Conservation (phyloP, 805 yeast genomes). For the Yamadazyma insecticola region DNA sequence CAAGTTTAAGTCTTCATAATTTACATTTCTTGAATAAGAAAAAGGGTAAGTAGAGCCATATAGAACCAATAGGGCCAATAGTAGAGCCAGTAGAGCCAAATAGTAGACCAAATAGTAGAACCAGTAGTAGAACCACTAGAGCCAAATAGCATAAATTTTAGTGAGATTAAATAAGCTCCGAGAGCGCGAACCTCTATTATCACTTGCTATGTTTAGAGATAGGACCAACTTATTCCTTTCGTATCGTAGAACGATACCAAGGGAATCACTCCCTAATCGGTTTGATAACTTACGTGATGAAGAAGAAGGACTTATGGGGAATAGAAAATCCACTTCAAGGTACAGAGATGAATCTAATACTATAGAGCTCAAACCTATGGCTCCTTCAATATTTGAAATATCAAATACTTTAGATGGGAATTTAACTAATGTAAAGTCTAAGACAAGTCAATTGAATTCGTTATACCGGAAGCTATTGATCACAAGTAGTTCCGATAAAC, state of each 20-base stretch:
- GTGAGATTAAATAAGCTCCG: too few species aligned
- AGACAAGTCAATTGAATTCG: constrained; percentile 57
- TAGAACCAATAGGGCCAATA: background rate
- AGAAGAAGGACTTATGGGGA: constrained; percentile 54
- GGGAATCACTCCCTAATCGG: constrained; percentile 27
- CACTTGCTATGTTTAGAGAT: constrained; percentile 86
- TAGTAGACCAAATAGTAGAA: too few species aligned
- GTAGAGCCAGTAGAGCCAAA: too few species aligned
- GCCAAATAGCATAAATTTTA: too few species aligned
- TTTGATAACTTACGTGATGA: constrained; percentile 45
- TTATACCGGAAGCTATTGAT: constrained; percentile 78
- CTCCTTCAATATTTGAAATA: constrained; percentile 76
- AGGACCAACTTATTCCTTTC: constrained; percentile 89
- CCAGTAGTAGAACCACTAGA: too few species aligned
- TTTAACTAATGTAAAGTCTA: constrained; percentile 46
- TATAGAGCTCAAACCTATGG: constrained; percentile 56
- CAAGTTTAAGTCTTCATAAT: constrained; percentile 16
- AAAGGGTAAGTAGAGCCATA: constrained; percentile 17
- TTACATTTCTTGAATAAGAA: constrained; percentile 30
- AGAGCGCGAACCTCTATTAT: background rate
- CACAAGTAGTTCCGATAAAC: constrained; percentile 84
- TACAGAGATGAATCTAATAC: constrained; percentile 12
- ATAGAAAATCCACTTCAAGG: constrained; percentile 19
- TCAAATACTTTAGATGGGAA: constrained; percentile 66
- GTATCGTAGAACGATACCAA: constrained; percentile 85